Base-by-base conservation (phyloP, 176 grass and related monocot genomes). In the Oropetium thomaeum region DNA sequence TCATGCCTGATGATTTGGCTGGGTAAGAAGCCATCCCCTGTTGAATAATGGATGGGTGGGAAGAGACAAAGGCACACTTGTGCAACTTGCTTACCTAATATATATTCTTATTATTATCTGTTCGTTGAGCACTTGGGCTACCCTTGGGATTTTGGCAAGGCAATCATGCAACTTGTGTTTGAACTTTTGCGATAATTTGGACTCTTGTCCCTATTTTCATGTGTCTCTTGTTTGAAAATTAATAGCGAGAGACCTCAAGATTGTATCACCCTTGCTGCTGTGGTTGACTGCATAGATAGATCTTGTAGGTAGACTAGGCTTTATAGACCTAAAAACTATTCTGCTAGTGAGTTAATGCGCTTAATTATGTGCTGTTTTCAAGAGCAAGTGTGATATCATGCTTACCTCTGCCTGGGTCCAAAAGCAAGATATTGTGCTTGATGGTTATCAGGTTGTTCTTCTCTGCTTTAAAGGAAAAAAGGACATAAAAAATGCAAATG, bases 41-140 rank as follows among this genome's bases (percentile, higher is more conserved):
- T 75, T 85, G 54, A 74, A 69, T 65, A 79, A 71, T 77, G 59
- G 62, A 41, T 72, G 82, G 65, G 69, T 58, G 32, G 65, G 31
- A 83, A 80, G 66, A 77, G 79, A 79, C 58, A 67, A 72, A 80
- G 79, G 71, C 40, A 78, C 70, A 87, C 78, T 86, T 82, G 87
- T 70, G 79, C 87, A 86, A 90, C 55, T 86, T 90, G 87, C 62
- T 19, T 90, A 79, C 80, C 86, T 79, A 83, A 79, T 69, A 79
- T 62, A 40, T 79, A 35, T 83, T 68, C 27, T 83, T 83, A 87
- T 74, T 83, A 38, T 88, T 88, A 88, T 79, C 80, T 74, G 75
- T 79, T 78, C 41, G 75, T 75, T 83, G 53, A 39, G 75, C 74
- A 77, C 30, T 77, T 52, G 43, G 49, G 74, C 62, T 61, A 35